Percentiles rank a stretch among this genome's conserved stretches.
Conservation (phyloP, 2,329 filamentous ascomycete genomes). For the Colletotrichum sidae region DNA sequence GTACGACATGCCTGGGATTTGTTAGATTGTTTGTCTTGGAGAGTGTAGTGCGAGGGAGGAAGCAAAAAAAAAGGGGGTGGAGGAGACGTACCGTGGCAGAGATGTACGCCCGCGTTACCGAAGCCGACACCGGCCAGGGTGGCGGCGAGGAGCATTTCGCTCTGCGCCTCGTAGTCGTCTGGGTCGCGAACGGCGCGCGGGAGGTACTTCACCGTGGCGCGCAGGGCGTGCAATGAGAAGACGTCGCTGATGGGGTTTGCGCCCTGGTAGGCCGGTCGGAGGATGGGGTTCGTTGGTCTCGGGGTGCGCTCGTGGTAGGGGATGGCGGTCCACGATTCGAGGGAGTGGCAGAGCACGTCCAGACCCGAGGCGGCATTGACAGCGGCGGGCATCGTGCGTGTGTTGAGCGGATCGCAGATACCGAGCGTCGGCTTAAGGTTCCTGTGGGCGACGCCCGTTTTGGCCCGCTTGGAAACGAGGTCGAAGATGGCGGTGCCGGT, state of each 20-base stretch:
- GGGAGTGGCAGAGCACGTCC: constrained; percentile 93
- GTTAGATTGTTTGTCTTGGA: background rate
- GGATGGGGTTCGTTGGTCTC: constrained; percentile 87
- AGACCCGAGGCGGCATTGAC: constrained; percentile 93
- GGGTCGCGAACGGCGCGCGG: constrained; percentile 88
- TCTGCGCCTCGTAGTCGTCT: constrained; percentile 92
- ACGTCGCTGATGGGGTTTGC: constrained; percentile 98
- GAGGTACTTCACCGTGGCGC: constrained; percentile 89
- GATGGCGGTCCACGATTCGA: constrained; percentile 98
- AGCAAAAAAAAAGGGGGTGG: constrained; percentile 1
- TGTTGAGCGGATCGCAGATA: constrained; percentile 89
- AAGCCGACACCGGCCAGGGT: constrained; percentile 96
- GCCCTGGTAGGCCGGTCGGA: constrained; percentile 94
- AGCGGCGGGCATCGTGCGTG: constrained; percentile 92
- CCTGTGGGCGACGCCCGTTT: constrained; percentile 95
- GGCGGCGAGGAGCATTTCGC: constrained; percentile 93
- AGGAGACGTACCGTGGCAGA: constrained; percentile 66
- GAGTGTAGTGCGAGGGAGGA: background rate
- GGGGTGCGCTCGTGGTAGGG: constrained; percentile 90
- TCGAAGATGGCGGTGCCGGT: constrained; percentile 99
- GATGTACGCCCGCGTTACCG: constrained; percentile 95
- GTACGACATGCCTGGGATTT: constrained; percentile 85
- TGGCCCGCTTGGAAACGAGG: constrained; percentile 87
- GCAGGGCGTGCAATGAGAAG: constrained; percentile 89
- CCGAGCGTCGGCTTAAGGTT: constrained; percentile 96